Conservation (phyloP, 148 eudicot genomes). For the Rhododendron vialii region DNA sequence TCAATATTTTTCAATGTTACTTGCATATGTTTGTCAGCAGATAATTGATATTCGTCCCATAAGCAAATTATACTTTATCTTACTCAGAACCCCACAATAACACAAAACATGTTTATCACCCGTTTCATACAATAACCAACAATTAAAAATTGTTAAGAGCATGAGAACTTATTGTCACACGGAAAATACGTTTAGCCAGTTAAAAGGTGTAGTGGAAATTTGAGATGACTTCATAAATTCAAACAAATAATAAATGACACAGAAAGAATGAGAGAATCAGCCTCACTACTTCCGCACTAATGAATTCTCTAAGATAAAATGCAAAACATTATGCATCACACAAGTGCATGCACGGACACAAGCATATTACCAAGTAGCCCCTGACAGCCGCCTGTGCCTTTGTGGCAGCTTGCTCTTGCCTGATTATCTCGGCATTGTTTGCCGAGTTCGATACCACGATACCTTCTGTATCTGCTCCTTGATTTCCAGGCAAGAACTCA, state of each 20-base stretch:
- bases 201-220: not conserved
- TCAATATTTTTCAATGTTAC: not conserved
- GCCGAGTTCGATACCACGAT: conserved; percentile 8
- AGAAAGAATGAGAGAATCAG: not conserved
- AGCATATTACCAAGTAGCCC: conserved; percentile 49
- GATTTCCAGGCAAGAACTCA: conserved; percentile 21
- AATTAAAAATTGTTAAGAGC: not conserved
- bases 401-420: conserved; percentile 42
- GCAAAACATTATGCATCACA: not conserved
- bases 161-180: not conserved
- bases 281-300: not conserved
- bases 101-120: not conserved
- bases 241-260: not conserved
- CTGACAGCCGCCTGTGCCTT: conserved; percentile 57
- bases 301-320: not conserved
- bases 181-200: not conserved
- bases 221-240: not conserved
- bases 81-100: not conserved
- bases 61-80: not conserved
- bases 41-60: not conserved
- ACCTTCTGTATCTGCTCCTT: conserved; percentile 16
- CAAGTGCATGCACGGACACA: not conserved
- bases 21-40: not conserved
- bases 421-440: conserved; percentile 23
- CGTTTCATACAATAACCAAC: not conserved